Evolutionary conservation across 2,329 filamentous ascomycete genomes (phyloP).

Genomic region (Scytalidium lignicola): DNA sequence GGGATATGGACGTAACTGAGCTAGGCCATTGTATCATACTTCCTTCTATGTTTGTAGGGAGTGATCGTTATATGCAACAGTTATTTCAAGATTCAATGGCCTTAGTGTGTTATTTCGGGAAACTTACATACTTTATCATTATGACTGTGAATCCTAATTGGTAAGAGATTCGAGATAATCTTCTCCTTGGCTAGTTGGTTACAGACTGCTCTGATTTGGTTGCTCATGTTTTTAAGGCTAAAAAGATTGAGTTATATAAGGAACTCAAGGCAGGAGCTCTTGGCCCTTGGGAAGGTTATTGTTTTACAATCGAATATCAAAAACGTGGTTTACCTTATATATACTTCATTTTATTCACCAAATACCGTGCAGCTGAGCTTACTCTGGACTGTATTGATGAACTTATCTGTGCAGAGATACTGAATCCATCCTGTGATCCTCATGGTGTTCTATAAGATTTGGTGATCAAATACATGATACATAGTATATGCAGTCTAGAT

Average conservation of each 20-base stretch:
- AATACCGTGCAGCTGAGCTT: background rate
- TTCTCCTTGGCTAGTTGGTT: background rate
- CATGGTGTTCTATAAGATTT: background rate
- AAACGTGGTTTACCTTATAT: slow-evolving; percentile 5
- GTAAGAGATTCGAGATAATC: slow-evolving; percentile 1
- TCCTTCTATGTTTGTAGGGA: background rate
- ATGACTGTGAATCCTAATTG: background rate
- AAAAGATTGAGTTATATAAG: slow-evolving; percentile 1
- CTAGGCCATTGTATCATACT: background rate
- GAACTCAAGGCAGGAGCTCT: slow-evolving; percentile 1
- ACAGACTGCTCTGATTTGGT: slow-evolving; percentile 3
- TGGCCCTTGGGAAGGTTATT: background rate
- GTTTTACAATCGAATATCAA: slow-evolving; percentile 7
- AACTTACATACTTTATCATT: background rate
- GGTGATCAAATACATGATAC: background rate
- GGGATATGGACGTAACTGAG: background rate
- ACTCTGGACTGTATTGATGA: background rate
- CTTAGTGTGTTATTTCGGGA: background rate
- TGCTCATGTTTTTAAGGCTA: slow-evolving; percentile 1
- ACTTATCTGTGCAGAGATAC: slow-evolving; percentile 2
- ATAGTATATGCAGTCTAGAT: background rate
- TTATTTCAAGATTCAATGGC: slow-evolving; percentile 1
- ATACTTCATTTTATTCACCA: background rate
- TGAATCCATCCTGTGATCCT: background rate
- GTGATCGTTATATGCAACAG: background rate